Evolutionary conservation across 225 moss, liverwort and hornwort species (phyloP).

Genomic region (Asterella californica): DNA sequence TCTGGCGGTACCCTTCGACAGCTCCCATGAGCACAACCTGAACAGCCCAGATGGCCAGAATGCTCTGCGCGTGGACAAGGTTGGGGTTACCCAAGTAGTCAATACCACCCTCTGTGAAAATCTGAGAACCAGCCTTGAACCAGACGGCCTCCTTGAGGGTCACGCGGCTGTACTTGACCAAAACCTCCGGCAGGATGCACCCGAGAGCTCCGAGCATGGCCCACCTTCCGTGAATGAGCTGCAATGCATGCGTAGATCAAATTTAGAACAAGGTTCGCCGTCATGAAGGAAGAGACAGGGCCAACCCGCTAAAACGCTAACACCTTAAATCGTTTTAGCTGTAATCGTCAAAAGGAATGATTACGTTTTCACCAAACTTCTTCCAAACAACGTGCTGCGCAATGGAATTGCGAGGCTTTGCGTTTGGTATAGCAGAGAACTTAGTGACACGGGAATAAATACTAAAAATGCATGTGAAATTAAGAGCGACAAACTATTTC

Average conservation of each 20-base stretch:
- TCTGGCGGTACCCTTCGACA: constrained; percentile 44
- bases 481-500: no score
- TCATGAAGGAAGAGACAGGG: background rate
- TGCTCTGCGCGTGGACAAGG: constrained; percentile 48
- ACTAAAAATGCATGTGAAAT: no score
- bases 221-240: constrained; percentile 50
- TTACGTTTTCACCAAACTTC: background rate
- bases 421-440: no score
- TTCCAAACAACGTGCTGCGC: background rate
- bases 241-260: background rate
- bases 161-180: constrained; percentile 39
- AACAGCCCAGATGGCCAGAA: constrained; percentile 44
- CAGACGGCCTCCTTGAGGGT: constrained; percentile 43
- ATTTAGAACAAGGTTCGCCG: background rate
- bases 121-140: constrained; percentile 51
- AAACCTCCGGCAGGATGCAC: constrained; percentile 39
- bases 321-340: no score
- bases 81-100: constrained; percentile 44
- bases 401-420: background rate
- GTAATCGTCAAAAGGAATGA: background rate
- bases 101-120: constrained; percentile 44
- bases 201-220: constrained; percentile 50
- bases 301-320: no score
- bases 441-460: no score
- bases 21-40: constrained; percentile 48